Evolutionary conservation across 2,329 filamentous ascomycete genomes (phyloP).

Genomic region (Myrmaecium sp.): DNA sequence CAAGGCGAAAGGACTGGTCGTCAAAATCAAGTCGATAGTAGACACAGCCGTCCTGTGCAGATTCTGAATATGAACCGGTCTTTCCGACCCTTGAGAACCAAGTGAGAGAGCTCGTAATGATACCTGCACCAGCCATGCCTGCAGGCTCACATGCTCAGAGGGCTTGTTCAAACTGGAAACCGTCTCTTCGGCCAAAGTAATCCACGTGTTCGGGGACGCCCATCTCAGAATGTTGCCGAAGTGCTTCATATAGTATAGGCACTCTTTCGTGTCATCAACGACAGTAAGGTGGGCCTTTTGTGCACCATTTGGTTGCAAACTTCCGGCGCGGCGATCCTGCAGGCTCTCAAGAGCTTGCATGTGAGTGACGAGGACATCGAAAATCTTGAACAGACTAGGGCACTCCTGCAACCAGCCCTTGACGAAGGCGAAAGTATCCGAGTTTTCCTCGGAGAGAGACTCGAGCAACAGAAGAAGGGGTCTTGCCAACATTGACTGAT

Average conservation of each 20-base stretch:
- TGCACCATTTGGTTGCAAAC: too few species aligned
- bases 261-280: conserved; percentile 56
- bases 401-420: conserved; percentile 62
- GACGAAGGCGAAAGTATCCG: conserved; percentile 58
- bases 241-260: conserved; percentile 60
- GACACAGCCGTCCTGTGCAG: conserved; percentile 56
- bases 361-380: conserved; percentile 17
- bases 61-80: conserved; percentile 33
- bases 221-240: conserved; percentile 56
- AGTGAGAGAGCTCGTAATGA: conserved; percentile 46
- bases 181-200: conserved; percentile 47
- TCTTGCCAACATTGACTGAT: conserved; percentile 58
- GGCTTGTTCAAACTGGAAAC: conserved; percentile 32
- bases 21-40: conserved; percentile 45
- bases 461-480: conserved; percentile 74
- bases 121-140: conserved; percentile 50
- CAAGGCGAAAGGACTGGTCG: conserved; percentile 44
- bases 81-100: conserved; percentile 17
- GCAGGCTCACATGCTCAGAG: conserved; percentile 36
- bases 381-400: conserved; percentile 33
- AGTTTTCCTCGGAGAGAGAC: conserved; percentile 52
- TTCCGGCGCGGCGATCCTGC: conserved; percentile 1
- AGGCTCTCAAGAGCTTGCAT: conserved; percentile 15
- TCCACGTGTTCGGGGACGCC: conserved; percentile 53
- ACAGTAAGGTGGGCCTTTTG: too few species aligned